Base-by-base conservation (phyloP, 2,329 filamentous ascomycete species). In the Tetracladium maxilliforme region DNA sequence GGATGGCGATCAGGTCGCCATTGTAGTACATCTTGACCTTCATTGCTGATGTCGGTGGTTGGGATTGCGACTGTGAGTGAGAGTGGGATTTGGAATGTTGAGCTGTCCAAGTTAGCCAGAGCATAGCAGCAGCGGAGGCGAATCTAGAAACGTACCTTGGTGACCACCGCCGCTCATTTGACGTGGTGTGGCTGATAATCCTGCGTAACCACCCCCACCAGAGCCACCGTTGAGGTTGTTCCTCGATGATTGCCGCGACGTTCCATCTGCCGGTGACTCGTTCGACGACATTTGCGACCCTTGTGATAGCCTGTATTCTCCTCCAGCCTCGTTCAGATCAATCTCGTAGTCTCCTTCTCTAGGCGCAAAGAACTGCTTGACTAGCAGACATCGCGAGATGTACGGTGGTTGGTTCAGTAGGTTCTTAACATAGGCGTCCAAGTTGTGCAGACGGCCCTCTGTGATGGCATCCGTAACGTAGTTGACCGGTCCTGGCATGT, bases 391-490 rank as follows among this genome's bases (percentile, higher is more conserved):
- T 36, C 74, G 70, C 2, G 82, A 72, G 34, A 98, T 94, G 45
- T 94, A 83, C 1, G 68, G 57, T 4, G 83, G 81, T 49, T 95
- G 77, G 18, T 69, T 66, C 7, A 98, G 59, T 13, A 98, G 62
- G 40, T 90, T 87, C 54, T 92, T 92, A 39, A 98, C 83, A 42
- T 98, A 98, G 25, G 87, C 81, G 43, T 98, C 86, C 19, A 98
- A 58, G 45, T 92, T 94, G 47, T 90, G 81, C 30, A 90, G 71
- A 37, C 90, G 73, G 15, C 84, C 86, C 44, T 94, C 86, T 11
- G 86, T 93, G 41, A 98, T 94, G 18, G 81, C 82, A 45, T 95
- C 87, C n/a, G 87, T 98, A 28, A 95, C 87, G 51, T 92, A 93
- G 36, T 86, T 92, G 33, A 98, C 87, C 4, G 90, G 90, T 6